Evolutionary conservation across 192 early-diverging fungal species (phyloP).

Genomic region (Coemansia sp.): DNA sequence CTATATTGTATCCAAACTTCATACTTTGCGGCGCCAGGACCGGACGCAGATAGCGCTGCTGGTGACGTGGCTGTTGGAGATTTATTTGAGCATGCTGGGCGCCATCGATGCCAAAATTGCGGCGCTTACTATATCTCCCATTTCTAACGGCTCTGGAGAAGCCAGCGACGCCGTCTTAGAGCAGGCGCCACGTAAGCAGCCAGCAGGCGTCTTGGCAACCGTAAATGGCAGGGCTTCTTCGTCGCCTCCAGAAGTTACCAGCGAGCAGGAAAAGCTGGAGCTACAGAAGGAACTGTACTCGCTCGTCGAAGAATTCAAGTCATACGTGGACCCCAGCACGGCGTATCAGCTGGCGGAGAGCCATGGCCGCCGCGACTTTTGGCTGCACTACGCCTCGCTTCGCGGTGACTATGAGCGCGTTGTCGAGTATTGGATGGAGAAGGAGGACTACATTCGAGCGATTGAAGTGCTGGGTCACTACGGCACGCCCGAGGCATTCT

Average conservation of each 20-base stretch:
- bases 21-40: constrained; percentile 71
- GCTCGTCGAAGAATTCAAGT: constrained; percentile 72
- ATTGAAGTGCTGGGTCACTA: constrained; percentile 79
- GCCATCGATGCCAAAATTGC: constrained; percentile 59
- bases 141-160: neutral
- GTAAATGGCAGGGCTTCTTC: neutral
- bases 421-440: constrained; percentile 80
- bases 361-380: constrained; percentile 81
- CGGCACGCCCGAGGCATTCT: constrained; percentile 79
- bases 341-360: constrained; percentile 81
- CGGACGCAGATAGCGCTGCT: constrained; percentile 78
- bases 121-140: constrained; percentile 22
- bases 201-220: neutral
- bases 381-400: constrained; percentile 80
- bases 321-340: constrained; percentile 65
- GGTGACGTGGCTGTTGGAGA: constrained; percentile 87
- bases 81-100: constrained; percentile 80
- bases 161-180: neutral
- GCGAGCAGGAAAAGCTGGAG: constrained; percentile 61
- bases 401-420: constrained; percentile 89
- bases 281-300: constrained; percentile 71
- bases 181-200: neutral
- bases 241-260: neutral
- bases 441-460: constrained; percentile 74
- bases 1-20: constrained; percentile 77